phyloP scores from a whole-genome alignment of 257 asterid species.

The Misopates orontium region DNA sequence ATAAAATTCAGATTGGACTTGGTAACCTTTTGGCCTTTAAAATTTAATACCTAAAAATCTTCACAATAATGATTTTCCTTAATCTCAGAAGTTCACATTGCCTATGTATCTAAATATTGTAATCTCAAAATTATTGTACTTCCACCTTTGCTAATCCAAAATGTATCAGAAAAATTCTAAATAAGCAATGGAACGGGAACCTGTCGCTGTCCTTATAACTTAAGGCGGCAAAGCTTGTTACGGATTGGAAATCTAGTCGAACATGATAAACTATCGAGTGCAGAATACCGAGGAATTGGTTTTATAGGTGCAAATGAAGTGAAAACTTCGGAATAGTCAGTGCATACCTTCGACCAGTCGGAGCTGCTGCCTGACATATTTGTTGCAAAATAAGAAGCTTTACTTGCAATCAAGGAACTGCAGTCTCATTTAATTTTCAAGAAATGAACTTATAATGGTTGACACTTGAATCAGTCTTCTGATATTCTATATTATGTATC shows the following conservation, averaged over 20 bases:
- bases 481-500: background rate
- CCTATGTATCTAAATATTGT: too few species aligned
- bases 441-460: slow-evolving; percentile 10
- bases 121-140: too few species aligned
- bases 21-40: background rate
- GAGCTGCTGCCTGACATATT: slow-evolving; percentile 49
- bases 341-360: slow-evolving; percentile 50
- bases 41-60: background rate
- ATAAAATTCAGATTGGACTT: background rate
- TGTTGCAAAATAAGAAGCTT: slow-evolving; percentile 26
- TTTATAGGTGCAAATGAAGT: slow-evolving; percentile 2
- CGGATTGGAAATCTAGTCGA: too few species aligned
- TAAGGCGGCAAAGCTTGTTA: background rate
- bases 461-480: slow-evolving; percentile 42
- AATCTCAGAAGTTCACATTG: too few species aligned
- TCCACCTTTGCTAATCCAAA: too few species aligned
- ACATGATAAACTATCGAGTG: too few species aligned
- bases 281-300: too few species aligned
- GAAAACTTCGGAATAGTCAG: background rate
- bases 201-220: background rate
- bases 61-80: too few species aligned
- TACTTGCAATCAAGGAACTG: slow-evolving; percentile 11
- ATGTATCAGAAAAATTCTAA: background rate
- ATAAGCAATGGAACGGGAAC: too few species aligned
- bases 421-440: slow-evolving; percentile 14